A percentile compares a stretch with the other conserved stretches of the same genome.
Conservation (phyloP, 805 yeast species). For the Kluyveromyces aestuarii region DNA sequence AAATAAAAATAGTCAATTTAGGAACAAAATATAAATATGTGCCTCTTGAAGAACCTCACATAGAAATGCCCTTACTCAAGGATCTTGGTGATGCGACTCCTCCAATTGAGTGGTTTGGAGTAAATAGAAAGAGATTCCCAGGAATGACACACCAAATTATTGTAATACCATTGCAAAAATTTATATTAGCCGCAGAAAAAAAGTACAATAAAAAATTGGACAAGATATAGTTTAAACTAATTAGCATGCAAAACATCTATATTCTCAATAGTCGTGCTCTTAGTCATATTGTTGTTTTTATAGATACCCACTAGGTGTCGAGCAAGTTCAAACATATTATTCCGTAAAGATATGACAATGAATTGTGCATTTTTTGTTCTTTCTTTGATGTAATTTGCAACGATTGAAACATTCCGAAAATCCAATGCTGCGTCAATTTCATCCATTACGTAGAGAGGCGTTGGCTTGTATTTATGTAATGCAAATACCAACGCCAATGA, state of each 20-base stretch:
- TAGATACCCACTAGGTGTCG: constrained; percentile 92
- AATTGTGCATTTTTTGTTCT: constrained; percentile 95
- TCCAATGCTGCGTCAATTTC: constrained; percentile 98
- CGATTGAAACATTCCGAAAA: constrained; percentile 93
- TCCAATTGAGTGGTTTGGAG: constrained; percentile 96
- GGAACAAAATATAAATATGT: constrained; percentile 35
- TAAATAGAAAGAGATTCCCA: constrained; percentile 81
- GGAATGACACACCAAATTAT: constrained; percentile 75
- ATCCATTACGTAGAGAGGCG: constrained; percentile 97
- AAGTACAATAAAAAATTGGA: constrained; percentile 37
- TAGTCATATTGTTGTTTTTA: constrained; percentile 85
- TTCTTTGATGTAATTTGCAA: constrained; percentile 93
- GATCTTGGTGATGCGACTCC: constrained; percentile 97
- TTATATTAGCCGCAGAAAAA: constrained; percentile 56
- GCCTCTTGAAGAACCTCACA: constrained; percentile 66
- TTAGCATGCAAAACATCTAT: constrained; percentile 34
- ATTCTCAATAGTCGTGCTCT: constrained; percentile 70
- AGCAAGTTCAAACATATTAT: constrained; percentile 96
- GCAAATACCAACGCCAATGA: constrained; percentile 95
- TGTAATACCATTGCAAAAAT: constrained; percentile 61
- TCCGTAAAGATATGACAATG: constrained; percentile 87
- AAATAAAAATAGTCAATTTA: constrained; percentile 38
- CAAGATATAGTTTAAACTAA: constrained; percentile 21
- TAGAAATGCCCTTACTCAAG: constrained; percentile 81
- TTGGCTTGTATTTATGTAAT: constrained; percentile 89